Evolutionary conservation across 2,329 filamentous ascomycete species (phyloP).

Genomic region (Fusarium nelsonii): DNA sequence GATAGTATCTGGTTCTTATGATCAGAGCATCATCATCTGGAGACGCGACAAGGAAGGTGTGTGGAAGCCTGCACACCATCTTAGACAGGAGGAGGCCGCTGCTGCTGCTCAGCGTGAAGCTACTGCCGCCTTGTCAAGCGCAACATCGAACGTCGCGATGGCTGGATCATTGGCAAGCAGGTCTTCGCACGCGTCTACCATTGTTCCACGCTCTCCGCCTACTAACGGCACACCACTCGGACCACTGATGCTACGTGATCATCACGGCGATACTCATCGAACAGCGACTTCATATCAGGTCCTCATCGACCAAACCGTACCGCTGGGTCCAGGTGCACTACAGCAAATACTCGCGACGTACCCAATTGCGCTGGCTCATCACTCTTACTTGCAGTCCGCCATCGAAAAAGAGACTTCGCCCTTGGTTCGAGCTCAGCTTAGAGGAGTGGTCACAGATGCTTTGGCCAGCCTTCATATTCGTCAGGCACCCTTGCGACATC

Average conservation of each 20-base stretch:
- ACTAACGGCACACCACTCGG: constrained; percentile 21
- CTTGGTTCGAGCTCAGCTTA: constrained; percentile 61
- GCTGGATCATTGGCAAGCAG: constrained; percentile 22
- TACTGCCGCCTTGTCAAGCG: constrained; percentile 27
- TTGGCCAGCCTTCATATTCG: constrained; percentile 61
- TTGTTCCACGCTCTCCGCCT: constrained; percentile 21
- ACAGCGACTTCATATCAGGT: constrained; percentile 60
- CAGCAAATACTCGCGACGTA: constrained; percentile 60
- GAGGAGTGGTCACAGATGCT: constrained; percentile 62
- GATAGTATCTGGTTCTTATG: constrained; percentile 98
- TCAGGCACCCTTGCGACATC: constrained; percentile 52
- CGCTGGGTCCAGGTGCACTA: constrained; percentile 62
- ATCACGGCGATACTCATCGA: constrained; percentile 46
- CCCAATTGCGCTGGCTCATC: constrained; percentile 63
- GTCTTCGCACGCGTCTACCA: constrained; percentile 17
- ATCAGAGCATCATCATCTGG: constrained; percentile 97
- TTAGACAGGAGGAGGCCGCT: constrained; percentile 80
- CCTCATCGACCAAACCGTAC: constrained; percentile 66
- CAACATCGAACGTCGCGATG: constrained; percentile 28
- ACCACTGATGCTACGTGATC: constrained; percentile 43
- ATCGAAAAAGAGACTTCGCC: constrained; percentile 66
- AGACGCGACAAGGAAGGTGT: constrained; percentile 84
- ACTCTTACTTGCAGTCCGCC: constrained; percentile 61
- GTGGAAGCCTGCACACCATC: constrained; percentile 82
- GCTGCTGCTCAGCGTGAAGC: constrained; percentile 59